Conservation (phyloP, 2,329 filamentous ascomycete genomes). For the Fusarium continuum region DNA sequence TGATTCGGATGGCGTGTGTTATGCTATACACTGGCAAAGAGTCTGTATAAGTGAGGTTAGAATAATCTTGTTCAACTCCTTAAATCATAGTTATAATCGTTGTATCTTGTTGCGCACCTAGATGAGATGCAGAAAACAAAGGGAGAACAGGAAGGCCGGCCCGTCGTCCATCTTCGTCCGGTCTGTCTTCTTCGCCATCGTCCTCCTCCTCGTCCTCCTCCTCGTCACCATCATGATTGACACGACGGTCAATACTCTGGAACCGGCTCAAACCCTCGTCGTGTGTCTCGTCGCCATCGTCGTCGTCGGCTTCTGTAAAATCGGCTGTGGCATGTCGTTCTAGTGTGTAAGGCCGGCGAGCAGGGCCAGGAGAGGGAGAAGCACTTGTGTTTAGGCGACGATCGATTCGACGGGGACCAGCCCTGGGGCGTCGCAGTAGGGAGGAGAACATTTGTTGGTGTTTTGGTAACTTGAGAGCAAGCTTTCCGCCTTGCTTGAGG, state of each 20-base stretch:
- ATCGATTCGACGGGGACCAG: slow-evolving; percentile 48
- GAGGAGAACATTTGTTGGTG: slow-evolving; percentile 51
- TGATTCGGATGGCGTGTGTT: slow-evolving; percentile 86
- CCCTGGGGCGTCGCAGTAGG: slow-evolving; percentile 48
- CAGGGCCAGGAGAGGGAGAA: slow-evolving; percentile 47
- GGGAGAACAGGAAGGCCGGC: slow-evolving; percentile 64
- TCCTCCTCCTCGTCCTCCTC: slow-evolving; percentile 58
- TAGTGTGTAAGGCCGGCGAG: slow-evolving; percentile 41
- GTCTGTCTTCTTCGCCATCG: slow-evolving; percentile 54
- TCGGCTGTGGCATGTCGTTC: slow-evolving; percentile 67
- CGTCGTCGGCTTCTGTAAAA: slow-evolving; percentile 71
- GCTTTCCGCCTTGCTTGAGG: slow-evolving; percentile 41
- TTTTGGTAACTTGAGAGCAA: slow-evolving; percentile 25
- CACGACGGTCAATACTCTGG: slow-evolving; percentile 38
- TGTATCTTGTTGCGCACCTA: slow-evolving; percentile 62
- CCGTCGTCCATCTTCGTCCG: slow-evolving; percentile 45
- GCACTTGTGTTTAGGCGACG: slow-evolving; percentile 41
- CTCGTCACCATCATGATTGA: slow-evolving; percentile 55
- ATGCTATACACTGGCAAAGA: slow-evolving; percentile 88
- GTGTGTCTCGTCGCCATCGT: slow-evolving; percentile 54
- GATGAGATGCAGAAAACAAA: slow-evolving; percentile 80
- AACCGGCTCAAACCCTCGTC: slow-evolving; percentile 46
- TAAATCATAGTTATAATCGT: neutral
- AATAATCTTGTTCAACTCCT: slow-evolving; percentile 1
- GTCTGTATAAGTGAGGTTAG: slow-evolving; percentile 61